Base-by-base conservation (phyloP, 2,329 filamentous ascomycete species). In the Penicillium sp. region DNA sequence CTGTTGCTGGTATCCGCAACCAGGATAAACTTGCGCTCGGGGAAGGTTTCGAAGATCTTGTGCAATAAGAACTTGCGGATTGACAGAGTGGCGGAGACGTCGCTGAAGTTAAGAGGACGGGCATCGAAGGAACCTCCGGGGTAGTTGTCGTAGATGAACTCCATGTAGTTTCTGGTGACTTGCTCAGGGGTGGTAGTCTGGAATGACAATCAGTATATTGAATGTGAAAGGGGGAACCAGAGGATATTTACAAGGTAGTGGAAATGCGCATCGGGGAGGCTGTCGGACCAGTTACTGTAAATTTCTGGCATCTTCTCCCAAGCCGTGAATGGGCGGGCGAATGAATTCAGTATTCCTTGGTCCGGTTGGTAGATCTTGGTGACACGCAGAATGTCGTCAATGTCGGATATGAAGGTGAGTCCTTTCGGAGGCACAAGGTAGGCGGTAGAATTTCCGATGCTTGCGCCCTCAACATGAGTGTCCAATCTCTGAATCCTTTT, bases 291-390 rank as follows among this genome's bases (percentile, higher is more conserved):
- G 67, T 90, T 89, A 61, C 85, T 83, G 69, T 90, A 92, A 61
- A 91, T 86, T 2, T 85, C 80, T 0, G 88, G 88, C 89, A 92
- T 92, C 73, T 91, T 88, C 78, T 87, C 79, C 89, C 89, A 92
- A 0, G 83, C 79, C 0, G 79, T 81, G 69, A 89, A 92, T 0
- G 86, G 79, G 4, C 84, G 81, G 0, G 88, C 88, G 66, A 92
- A 91, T 0, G 88, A 86, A 74, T 92, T 92, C 11, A 91, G 77
- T 0, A 92, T 77, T 5, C 89, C 89, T 67, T 91, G 82, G 61
- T 85, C 84, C 0, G 89, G 89, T 45, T 88, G 73, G 70, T 90
- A 92, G 68, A 92, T 92, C 73, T 90, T 89, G 53, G 89, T 92
- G 1, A 91, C 76, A n/a, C 89, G 85, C 0, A 91, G 81, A 55